Evolutionary conservation across 768 basidiomycete genomes (phyloP), one percentile per base, ranked within the genome.

Genomic region (Panaeolus cyanescens): DNA sequence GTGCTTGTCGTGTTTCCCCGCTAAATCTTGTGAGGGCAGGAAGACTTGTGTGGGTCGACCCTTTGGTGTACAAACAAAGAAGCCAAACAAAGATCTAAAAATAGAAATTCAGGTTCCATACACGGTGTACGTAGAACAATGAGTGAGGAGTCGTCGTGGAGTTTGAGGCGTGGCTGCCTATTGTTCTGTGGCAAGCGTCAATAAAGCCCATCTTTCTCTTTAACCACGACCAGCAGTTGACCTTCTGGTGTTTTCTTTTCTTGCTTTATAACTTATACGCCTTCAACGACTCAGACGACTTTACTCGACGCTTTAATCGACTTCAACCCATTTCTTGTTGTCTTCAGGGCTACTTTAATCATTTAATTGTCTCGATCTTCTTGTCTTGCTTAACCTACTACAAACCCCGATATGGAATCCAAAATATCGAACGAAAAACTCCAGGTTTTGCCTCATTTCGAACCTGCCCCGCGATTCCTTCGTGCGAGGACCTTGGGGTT

Each of bases 401-500:
- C n/a, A n/a, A n/a, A n/a, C n/a, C n/a, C n/a, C n/a, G 25, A 50
- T 7, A 50, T 50, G 45, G 25, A 50, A 4, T 50, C 45, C 15
- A 28, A 50, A 50, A 6, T 15, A 4, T 50, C 45, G 12, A 9
- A 25, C 45, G 45, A 50, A 4, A 50, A 50, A 50, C 15, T 50
- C 13, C 22, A 50, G 45, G 19, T 25, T 19, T 15, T 37, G 17
- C 36, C 31, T 19, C 15, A 22, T 25, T 30, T 55, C 22, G 31
- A 22, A 32, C 57, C 58, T 22, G 39, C 66, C 5, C 53, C 59
- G 31, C 56, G 36, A 22, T 65, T 67, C 56, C 25, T 67, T 22
- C 28, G 60, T 28, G 34, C 65, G 32, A 57, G 64, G 58, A 65
- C 55, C 32, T 32, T 65, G 40, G 30, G 56, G 13, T 62, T 67